phyloP scores from a whole-genome alignment of 2,329 filamentous ascomycete genomes.

The Colletotrichum sp. region DNA sequence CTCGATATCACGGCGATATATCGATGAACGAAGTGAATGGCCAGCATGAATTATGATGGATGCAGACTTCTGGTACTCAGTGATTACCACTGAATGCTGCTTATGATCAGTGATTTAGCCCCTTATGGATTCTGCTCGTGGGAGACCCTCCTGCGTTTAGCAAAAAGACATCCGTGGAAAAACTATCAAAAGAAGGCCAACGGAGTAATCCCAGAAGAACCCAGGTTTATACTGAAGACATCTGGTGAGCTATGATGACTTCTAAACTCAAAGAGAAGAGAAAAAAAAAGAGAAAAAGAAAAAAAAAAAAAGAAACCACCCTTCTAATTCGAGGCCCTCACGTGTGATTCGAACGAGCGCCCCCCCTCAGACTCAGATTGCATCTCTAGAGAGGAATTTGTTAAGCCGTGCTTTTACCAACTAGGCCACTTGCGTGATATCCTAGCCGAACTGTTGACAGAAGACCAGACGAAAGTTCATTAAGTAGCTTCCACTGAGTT shows the following conservation, averaged over 20 bases:
- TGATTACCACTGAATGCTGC: background rate
- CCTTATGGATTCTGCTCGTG: background rate
- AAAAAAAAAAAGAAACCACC: background rate
- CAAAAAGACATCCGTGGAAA: background rate
- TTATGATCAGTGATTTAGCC: background rate
- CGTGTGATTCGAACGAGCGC: background rate
- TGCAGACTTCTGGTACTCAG: background rate
- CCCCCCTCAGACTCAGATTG: background rate
- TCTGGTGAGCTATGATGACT: fast-evolving
- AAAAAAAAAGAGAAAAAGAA: background rate
- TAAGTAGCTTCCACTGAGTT: background rate
- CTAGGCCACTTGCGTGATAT: background rate
- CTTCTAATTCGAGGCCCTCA: background rate
- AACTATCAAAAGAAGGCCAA: background rate
- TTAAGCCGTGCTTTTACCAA: background rate
- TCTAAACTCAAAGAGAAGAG: background rate
- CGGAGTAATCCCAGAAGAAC: background rate
- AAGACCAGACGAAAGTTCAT: background rate
- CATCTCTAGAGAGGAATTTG: background rate
- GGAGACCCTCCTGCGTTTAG: background rate
- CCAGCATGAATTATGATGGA: background rate
- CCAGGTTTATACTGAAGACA: background rate
- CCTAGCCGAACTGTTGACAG: background rate
- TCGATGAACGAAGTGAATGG: background rate
- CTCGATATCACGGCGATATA: background rate